Base-by-base conservation (phyloP, 257 asterid species). In the Solanum sitiens region DNA sequence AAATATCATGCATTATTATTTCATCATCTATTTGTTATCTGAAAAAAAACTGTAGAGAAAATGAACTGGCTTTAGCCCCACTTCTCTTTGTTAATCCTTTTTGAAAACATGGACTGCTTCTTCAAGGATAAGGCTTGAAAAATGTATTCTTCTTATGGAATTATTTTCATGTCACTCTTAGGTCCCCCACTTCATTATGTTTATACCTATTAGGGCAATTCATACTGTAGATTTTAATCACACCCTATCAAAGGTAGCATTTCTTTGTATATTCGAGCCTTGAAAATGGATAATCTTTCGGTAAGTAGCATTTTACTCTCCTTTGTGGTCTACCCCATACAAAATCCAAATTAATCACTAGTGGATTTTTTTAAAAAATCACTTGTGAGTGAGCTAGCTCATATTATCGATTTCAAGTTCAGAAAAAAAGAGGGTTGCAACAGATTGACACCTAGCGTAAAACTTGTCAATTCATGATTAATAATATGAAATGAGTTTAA, bases 21-120 rank as follows among this genome's bases (percentile, higher is more conserved):
- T 88, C 91, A 93, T 68, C 92, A 90, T 92, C 90, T 72, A 89
- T 87, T 92, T 93, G 85, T 92, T 88, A 91, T 89, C 90, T 68
- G 71, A 1, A 73, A 1, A 27, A 74, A 61, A 25, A 53, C 70
- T 30, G 45, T 88, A 45, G 42, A 63, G 75, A 63, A 87, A 73
- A 93, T 94, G 95, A 93, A 91, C 98, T 94, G 98, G 94, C 88
- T 86, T 89, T 87, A 76, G 87, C 89, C 91, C 91, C 91, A 90
- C 89, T 70, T 89, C 71, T 86, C 87, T 83, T 82, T 82, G 86
- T 86, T 87, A 85, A 87, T 83, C 63, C 82, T 32, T 53, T 35
- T 47, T 14, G 21, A 50, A 67, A 83, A 39, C 56, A 76, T 61
- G 85, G 61, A 42, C 40, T 42, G 42, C 53, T 67, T 27, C 14